Evolutionary conservation across 176 grass and related monocot genomes (phyloP).

Genomic region (Bothriochloa decipiens): DNA sequence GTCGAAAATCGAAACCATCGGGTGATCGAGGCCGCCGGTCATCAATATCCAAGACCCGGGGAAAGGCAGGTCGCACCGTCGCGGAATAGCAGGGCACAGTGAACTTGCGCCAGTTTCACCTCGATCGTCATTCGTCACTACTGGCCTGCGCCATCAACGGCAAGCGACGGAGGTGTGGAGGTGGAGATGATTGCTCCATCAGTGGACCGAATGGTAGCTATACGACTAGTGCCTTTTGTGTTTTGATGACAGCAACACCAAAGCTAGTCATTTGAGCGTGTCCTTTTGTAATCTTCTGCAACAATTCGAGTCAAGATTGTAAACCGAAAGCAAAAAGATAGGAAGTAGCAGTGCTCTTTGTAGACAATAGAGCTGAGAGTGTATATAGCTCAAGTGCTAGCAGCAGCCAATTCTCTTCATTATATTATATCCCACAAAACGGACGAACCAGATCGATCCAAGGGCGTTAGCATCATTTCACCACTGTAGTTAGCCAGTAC

Average conservation of each 20-base stretch:
- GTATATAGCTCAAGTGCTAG: too few relatives aligned
- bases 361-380: too few relatives aligned
- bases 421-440: not conserved
- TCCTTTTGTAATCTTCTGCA: not conserved
- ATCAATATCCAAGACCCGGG: not conserved
- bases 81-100: too few relatives aligned
- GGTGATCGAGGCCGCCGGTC: not conserved
- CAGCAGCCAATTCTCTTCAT: not conserved
- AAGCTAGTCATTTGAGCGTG: not conserved
- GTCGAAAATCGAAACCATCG: not conserved
- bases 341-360: not conserved
- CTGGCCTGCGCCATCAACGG: not conserved
- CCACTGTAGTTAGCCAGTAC: not conserved
- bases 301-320: not conserved
- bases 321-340: not conserved
- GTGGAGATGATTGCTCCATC: too few relatives aligned
- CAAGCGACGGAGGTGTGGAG: not conserved
- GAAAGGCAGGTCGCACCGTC: not conserved
- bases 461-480: not conserved
- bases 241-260: not conserved
- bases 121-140: not conserved
- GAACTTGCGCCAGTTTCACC: not conserved
- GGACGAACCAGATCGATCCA: not conserved
- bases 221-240: not conserved
- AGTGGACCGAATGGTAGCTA: not conserved